Percentiles rank a stretch among this genome's conserved stretches.
Evolutionary conservation across 2,329 filamentous ascomycete genomes (phyloP).

Genomic region (Aspergillus pseudoviridinutans): DNA sequence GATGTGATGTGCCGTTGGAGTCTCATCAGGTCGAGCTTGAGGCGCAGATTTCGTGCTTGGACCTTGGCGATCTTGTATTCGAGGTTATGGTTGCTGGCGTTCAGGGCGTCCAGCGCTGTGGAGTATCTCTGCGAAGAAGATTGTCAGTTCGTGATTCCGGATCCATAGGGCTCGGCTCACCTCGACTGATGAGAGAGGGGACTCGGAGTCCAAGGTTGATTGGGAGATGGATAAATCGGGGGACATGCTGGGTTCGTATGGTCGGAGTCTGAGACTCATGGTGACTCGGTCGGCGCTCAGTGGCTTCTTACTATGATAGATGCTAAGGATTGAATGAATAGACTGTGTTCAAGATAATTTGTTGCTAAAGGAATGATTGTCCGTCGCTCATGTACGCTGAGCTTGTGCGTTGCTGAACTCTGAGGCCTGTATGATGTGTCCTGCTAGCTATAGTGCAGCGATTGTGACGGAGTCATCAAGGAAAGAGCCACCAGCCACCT

Average conservation of each 20-base stretch:
- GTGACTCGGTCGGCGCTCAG: background rate
- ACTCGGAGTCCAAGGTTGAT: background rate
- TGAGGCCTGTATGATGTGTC: background rate
- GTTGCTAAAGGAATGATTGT: constrained; percentile 9
- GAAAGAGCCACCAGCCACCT: background rate
- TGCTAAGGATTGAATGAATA: constrained; percentile 7
- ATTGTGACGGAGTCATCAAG: background rate
- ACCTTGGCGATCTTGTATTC: constrained; percentile 21
- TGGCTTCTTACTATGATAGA: constrained; percentile 1
- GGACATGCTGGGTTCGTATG: constrained; percentile 19
- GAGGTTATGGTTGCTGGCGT: constrained; percentile 24
- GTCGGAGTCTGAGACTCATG: constrained; percentile 14
- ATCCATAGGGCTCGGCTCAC: constrained; percentile 7
- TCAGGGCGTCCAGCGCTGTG: constrained; percentile 17
- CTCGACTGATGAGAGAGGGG: constrained; percentile 5
- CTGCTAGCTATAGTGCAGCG: background rate
- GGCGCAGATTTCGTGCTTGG: constrained; percentile 14
- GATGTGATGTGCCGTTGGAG: constrained; percentile 24
- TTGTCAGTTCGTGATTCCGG: background rate
- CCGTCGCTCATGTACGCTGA: background rate
- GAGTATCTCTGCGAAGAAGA: constrained; percentile 14
- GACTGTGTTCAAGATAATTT: constrained; percentile 9
- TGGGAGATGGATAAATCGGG: constrained; percentile 13
- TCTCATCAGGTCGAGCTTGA: constrained; percentile 23
- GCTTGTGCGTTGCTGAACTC: background rate